Percentiles rank a stretch among this genome's conserved stretches.
phyloP scores from a whole-genome alignment of 257 asterid genomes.

The Plectranthus barbatus region DNA sequence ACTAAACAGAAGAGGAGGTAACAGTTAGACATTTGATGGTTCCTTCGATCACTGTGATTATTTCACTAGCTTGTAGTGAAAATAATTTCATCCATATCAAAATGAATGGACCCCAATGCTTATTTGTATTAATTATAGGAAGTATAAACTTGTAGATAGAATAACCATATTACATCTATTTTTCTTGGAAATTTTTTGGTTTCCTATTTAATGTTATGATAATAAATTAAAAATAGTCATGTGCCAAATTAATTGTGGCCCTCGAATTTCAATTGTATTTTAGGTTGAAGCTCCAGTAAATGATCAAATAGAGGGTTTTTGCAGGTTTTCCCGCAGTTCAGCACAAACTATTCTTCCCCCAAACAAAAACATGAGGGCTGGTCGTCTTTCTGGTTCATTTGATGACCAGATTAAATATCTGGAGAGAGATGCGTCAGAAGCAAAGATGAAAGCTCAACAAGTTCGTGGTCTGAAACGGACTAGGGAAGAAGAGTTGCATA shows the following conservation, averaged over 20 bases:
- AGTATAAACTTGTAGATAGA: background rate
- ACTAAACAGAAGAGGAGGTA: background rate
- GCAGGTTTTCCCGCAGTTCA: conserved; percentile 87
- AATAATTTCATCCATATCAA: background rate
- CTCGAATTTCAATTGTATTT: background rate
- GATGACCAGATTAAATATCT: conserved; percentile 51
- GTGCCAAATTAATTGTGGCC: background rate
- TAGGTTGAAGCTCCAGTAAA: conserved; percentile 13
- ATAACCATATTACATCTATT: background rate
- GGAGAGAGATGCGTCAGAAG: conserved; percentile 48
- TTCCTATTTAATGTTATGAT: background rate
- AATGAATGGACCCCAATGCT: background rate
- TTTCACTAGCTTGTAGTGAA: background rate
- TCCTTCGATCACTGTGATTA: background rate
- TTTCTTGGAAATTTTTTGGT: background rate
- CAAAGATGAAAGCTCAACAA: conserved; percentile 35
- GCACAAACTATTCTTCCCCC: conserved; percentile 84
- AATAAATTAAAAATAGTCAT: background rate
- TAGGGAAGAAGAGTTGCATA: conserved; percentile 47
- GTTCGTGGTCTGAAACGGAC: conserved; percentile 47
- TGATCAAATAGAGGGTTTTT: conserved; percentile 17
- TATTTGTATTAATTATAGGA: background rate
- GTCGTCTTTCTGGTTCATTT: conserved; percentile 85
- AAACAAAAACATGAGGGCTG: conserved; percentile 44
- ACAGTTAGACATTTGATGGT: background rate